These are phyloP conservation scores for Pythium pyrilobum DNA, from an alignment of 352 stramenopile species.

Conservation along the genomic window DNA sequence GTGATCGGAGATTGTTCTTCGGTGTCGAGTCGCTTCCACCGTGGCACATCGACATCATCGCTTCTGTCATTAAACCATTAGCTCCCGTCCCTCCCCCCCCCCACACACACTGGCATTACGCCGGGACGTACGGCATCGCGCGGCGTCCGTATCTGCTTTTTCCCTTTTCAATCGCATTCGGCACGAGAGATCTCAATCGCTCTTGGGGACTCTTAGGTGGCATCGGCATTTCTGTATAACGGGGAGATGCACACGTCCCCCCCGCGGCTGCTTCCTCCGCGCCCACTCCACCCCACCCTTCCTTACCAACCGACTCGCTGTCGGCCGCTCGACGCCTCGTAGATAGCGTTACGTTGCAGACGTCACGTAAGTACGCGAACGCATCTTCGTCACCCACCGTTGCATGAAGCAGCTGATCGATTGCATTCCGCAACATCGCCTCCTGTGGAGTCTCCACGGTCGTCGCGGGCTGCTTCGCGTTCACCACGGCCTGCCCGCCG, in stretches of 20 bases:
- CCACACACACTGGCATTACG: no score
- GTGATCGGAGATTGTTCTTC: constrained; percentile 48
- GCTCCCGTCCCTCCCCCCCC: no score
- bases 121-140: constrained; percentile 31
- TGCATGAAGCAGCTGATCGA: constrained; percentile 51
- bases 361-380: constrained; percentile 48
- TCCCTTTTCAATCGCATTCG: constrained; percentile 41
- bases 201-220: constrained; percentile 57
- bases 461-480: not conserved
- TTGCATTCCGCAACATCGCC: constrained; percentile 33
- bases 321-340: constrained; percentile 1
- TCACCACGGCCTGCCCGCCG: not conserved
- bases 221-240: constrained; percentile 2
- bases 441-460: constrained; percentile 17
- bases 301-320: constrained; percentile 21
- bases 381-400: constrained; percentile 38
- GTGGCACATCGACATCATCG: constrained; percentile 13
- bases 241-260: constrained; percentile 2
- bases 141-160: constrained; percentile 33
- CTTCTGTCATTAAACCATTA: no score
- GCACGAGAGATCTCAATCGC: constrained; percentile 33
- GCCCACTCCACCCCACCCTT: no score
- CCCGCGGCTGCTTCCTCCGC: not conserved
- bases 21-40: constrained; percentile 44
- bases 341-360: constrained; percentile 51